Evolutionary conservation across 2,329 filamentous ascomycete genomes (phyloP).

Genomic region (Allantophomopsis cytisporea): DNA sequence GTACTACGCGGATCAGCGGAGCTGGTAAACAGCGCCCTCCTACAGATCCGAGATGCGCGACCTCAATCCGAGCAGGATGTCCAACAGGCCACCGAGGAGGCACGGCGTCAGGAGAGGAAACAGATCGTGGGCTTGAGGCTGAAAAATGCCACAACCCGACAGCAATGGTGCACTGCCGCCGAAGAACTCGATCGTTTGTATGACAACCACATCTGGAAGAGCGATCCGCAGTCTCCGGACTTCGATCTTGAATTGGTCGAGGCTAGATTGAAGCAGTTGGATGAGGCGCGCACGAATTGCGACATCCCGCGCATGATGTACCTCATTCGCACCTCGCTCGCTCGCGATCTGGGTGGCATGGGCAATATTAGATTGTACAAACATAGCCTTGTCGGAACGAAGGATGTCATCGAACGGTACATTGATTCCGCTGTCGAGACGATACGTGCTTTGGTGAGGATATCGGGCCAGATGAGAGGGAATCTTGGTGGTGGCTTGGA

Average conservation of each 20-base stretch:
- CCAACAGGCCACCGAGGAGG: conserved; percentile 27
- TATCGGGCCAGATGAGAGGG: conserved; percentile 25
- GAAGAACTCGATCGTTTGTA: conserved; percentile 67
- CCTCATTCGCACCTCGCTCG: conserved; percentile 66
- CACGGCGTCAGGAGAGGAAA: conserved; percentile 39
- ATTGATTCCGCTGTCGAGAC: conserved; percentile 68
- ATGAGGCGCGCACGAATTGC: conserved; percentile 56
- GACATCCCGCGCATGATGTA: conserved; percentile 70
- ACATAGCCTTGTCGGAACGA: conserved; percentile 76
- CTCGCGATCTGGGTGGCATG: conserved; percentile 75
- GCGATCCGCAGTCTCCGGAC: conserved; percentile 32
- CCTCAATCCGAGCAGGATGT: conserved; percentile 7
- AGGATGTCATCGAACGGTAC: conserved; percentile 75
- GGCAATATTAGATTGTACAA: conserved; percentile 71
- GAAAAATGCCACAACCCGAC: conserved; percentile 41
- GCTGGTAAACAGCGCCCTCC: conserved; percentile 13
- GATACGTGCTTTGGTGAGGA: conserved; percentile 56
- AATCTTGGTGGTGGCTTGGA: conserved; percentile 38
- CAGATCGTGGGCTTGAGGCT: conserved; percentile 50
- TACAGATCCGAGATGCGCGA: conserved; percentile 10
- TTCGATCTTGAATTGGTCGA: conserved; percentile 57
- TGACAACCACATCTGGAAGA: conserved; percentile 72
- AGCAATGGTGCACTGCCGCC: conserved; percentile 66
- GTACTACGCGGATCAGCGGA: conserved; percentile 11
- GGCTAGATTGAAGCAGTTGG: conserved; percentile 56